Conservation (phyloP, 768 basidiomycete genomes). For the Pisolithus microcarpus region DNA sequence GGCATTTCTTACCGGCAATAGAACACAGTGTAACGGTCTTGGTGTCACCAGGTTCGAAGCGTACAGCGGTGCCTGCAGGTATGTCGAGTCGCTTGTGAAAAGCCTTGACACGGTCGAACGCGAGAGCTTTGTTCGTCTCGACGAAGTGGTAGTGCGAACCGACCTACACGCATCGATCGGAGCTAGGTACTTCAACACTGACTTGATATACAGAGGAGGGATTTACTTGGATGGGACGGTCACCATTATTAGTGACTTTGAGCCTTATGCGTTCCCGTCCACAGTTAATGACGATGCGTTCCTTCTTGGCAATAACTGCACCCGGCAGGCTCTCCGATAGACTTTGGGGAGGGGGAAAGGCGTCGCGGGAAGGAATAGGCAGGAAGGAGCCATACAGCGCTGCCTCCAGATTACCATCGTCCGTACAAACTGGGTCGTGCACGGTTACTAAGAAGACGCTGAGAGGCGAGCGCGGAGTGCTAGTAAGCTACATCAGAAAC, state of each 20-base stretch:
- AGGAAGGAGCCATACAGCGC: slow-evolving; percentile 95
- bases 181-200: too few species aligned
- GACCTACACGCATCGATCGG: slow-evolving; percentile 39
- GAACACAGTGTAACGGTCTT: slow-evolving; percentile 79
- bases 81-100: slow-evolving; percentile 89
- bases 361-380: slow-evolving; percentile 59
- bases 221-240: slow-evolving; percentile 84
- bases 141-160: slow-evolving; percentile 95
- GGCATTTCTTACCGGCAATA: slow-evolving; percentile 63
- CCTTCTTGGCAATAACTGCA: slow-evolving; percentile 60
- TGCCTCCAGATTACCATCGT: slow-evolving; percentile 66
- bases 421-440: slow-evolving; percentile 88
- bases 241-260: slow-evolving; percentile 83
- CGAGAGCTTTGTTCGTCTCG: slow-evolving; percentile 76
- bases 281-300: slow-evolving; percentile 67
- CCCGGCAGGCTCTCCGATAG: slow-evolving; percentile 60
- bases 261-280: slow-evolving; percentile 64
- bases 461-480: background rate
- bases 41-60: slow-evolving; percentile 90
- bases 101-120: slow-evolving; percentile 75
- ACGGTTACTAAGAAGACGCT: slow-evolving; percentile 92
- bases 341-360: slow-evolving; percentile 50
- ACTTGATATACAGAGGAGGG: background rate
- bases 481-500: background rate
- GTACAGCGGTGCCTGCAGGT: slow-evolving; percentile 87